phyloP scores from a whole-genome alignment of 495 filamentous ascomycete genomes.

The Annulohypoxylon maeteangense region DNA sequence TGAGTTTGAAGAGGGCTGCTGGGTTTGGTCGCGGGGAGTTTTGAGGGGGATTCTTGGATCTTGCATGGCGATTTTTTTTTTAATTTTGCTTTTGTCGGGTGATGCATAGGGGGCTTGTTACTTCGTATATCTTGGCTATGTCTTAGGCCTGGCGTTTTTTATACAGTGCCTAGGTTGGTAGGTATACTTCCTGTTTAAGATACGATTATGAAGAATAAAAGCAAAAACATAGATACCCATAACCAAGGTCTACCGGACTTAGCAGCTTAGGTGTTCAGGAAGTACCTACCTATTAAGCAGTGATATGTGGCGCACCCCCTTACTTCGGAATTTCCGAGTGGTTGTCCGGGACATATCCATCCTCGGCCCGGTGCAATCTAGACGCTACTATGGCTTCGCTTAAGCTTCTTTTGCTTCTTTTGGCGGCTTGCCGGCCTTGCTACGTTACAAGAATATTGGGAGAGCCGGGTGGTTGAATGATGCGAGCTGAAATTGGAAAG shows the following conservation, averaged over 20 bases:
- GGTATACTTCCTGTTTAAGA: slow-evolving; percentile 22
- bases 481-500: not conserved
- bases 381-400: not conserved
- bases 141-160: slow-evolving; percentile 13
- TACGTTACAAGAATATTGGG: not conserved
- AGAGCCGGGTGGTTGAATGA: not conserved
- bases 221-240: slow-evolving; percentile 2
- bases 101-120: not conserved
- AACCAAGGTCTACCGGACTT: no score
- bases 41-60: slow-evolving; percentile 21
- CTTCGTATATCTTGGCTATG: not conserved
- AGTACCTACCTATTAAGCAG: no score
- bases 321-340: not conserved
- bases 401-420: not conserved
- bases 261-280: not conserved
- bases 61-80: slow-evolving; percentile 35
- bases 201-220: slow-evolving; percentile 13
- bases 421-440: not conserved
- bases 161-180: not conserved
- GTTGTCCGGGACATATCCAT: not conserved
- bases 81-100: slow-evolving; percentile 2
- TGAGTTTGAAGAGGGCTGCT: slow-evolving; percentile 35
- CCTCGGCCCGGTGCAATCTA: not conserved
- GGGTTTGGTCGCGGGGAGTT: slow-evolving; percentile 36
- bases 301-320: not conserved